These are phyloP conservation scores for Pichiaceae sp. DNA, from an alignment of 1,139 yeast genomes.

Conservation along the genomic window DNA sequence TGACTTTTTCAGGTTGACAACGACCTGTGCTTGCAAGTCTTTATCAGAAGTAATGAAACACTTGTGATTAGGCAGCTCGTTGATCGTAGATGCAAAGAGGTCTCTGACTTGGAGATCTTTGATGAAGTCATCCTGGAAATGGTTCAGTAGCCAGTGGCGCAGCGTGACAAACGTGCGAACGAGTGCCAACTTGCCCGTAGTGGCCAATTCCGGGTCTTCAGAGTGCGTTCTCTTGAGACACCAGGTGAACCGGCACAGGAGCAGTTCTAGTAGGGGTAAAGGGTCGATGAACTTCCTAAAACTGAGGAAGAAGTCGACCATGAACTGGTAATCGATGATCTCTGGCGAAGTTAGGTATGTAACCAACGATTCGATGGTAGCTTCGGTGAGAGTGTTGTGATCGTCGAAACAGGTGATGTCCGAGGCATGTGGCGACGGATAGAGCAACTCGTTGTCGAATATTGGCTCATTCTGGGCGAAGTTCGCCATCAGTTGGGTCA, in stretches of 20 bases:
- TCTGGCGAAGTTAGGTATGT: constrained; percentile 75
- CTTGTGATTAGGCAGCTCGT: constrained; percentile 27
- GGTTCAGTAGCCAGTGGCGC: constrained; percentile 83
- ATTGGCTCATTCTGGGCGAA: constrained; percentile 24
- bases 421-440: constrained; percentile 23
- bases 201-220: constrained; percentile 27
- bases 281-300: constrained; percentile 64
- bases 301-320: constrained; percentile 81
- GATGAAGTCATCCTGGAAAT: constrained; percentile 63
- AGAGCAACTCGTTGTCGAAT: constrained; percentile 22
- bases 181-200: constrained; percentile 60
- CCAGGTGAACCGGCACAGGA: constrained; percentile 68
- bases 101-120: constrained; percentile 37
- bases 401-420: constrained; percentile 19
- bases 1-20: constrained; percentile 34
- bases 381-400: constrained; percentile 10
- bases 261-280: constrained; percentile 46
- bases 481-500: constrained; percentile 17
- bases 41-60: constrained; percentile 13
- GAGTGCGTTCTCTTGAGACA: constrained; percentile 35
- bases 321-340: constrained; percentile 65
- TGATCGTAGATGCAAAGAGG: constrained; percentile 39
- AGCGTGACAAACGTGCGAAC: constrained; percentile 80
- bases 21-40: constrained; percentile 32
- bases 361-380: constrained; percentile 42